A percentile compares a stretch with the other conserved stretches of the same genome.
phyloP scores from a whole-genome alignment of 2,329 filamentous ascomycete species.

The Stachybotrys elegans region DNA sequence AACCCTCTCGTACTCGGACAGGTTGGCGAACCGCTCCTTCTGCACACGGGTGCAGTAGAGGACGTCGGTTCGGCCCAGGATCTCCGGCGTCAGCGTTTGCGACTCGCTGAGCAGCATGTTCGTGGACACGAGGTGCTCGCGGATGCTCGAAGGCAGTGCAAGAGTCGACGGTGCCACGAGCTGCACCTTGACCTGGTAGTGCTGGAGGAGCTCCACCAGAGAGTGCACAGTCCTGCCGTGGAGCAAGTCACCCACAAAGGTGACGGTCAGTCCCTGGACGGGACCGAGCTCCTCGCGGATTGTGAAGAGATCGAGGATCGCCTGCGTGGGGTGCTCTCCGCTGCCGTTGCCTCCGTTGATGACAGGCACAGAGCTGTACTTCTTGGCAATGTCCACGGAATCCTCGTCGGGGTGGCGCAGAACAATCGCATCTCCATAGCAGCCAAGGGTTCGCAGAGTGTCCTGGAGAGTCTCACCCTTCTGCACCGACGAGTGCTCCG shows the following conservation, averaged over 20 bases:
- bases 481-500: constrained; percentile 78
- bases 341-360: constrained; percentile 97
- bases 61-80: constrained; percentile 81
- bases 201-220: constrained; percentile 84
- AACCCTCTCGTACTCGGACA: constrained; percentile 76
- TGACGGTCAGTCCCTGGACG: constrained; percentile 91
- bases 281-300: constrained; percentile 97
- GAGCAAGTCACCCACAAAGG: constrained; percentile 87
- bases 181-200: constrained; percentile 94
- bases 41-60: constrained; percentile 97
- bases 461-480: constrained; percentile 95
- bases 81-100: constrained; percentile 76
- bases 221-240: constrained; percentile 96
- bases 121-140: constrained; percentile 63
- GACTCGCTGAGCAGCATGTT: constrained; percentile 75
- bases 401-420: constrained; percentile 84
- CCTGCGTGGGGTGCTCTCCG: constrained; percentile 94
- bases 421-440: constrained; percentile 94
- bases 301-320: constrained; percentile 95
- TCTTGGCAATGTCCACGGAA: constrained; percentile 76
- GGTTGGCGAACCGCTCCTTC: constrained; percentile 86
- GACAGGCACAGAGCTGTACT: constrained; percentile 84
- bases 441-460: constrained; percentile 86
- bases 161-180: constrained; percentile 81
- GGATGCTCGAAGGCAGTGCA: constrained; percentile 69